A percentile compares a stretch with the other conserved stretches of the same genome.
Evolutionary conservation across 495 filamentous ascomycete species (phyloP).

Genomic region (Penicillium samsonianum): DNA sequence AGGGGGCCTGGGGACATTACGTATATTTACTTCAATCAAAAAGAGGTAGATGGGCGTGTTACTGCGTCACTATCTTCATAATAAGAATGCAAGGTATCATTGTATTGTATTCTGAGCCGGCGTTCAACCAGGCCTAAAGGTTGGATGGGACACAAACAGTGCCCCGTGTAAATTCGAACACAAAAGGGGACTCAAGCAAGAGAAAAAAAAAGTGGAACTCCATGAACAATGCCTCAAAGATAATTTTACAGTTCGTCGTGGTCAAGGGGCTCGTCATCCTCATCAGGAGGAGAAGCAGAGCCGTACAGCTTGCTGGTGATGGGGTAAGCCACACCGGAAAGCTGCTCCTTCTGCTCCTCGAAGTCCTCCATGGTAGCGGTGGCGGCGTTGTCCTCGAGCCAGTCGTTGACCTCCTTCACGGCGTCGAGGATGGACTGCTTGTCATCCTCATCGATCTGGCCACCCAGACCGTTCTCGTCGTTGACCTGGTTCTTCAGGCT

Average conservation of each 20-base stretch:
- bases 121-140: slow-evolving; percentile 19
- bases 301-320: slow-evolving; percentile 98
- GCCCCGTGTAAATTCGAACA: slow-evolving; percentile 20
- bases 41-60: not conserved
- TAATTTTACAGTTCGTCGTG: slow-evolving; percentile 90
- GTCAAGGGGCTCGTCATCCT: slow-evolving; percentile 68
- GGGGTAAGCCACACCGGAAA: slow-evolving; percentile 92
- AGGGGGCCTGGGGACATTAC: no score
- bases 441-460: slow-evolving; percentile 98
- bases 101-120: slow-evolving; percentile 28
- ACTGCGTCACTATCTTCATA: not conserved
- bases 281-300: slow-evolving; percentile 58
- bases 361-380: slow-evolving; percentile 91
- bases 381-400: slow-evolving; percentile 94
- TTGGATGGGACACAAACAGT: slow-evolving; percentile 16
- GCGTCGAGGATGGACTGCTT: slow-evolving; percentile 96
- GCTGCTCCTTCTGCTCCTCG: slow-evolving; percentile 99
- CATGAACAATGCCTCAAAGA: slow-evolving; percentile 44
- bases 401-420: slow-evolving; percentile 95
- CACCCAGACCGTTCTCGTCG: slow-evolving; percentile 94
- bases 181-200: slow-evolving; percentile 25
- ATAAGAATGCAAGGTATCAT: slow-evolving; percentile 34
- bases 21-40: not conserved
- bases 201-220: slow-evolving; percentile 40
- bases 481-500: slow-evolving; percentile 98